A percentile compares a stretch with the other conserved stretches of the same genome.
Conservation (phyloP, 2,329 filamentous ascomycete genomes). For the Delphinella strobiligena region DNA sequence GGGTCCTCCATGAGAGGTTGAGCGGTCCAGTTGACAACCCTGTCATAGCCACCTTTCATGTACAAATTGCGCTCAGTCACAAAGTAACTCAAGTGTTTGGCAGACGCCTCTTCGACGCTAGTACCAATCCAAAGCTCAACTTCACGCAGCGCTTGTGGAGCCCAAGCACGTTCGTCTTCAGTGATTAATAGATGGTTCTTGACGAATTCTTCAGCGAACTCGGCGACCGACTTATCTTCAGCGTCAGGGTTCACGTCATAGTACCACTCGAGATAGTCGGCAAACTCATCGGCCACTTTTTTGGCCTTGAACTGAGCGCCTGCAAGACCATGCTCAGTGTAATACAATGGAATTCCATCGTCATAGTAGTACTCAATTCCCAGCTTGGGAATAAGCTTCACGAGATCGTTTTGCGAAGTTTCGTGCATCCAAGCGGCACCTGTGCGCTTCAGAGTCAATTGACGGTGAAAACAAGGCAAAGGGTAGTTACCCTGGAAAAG, state of each 20-base stretch:
- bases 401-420: slow-evolving; percentile 32
- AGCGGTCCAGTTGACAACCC: slow-evolving; percentile 30
- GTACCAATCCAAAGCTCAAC: slow-evolving; percentile 34
- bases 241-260: slow-evolving; percentile 29
- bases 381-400: slow-evolving; percentile 30
- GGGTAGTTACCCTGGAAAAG: not conserved
- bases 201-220: slow-evolving; percentile 30
- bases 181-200: slow-evolving; percentile 29
- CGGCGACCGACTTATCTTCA: slow-evolving; percentile 27
- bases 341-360: slow-evolving; percentile 30
- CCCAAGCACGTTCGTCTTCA: slow-evolving; percentile 30
- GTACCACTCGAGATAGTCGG: slow-evolving; percentile 30
- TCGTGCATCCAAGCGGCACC: slow-evolving; percentile 35
- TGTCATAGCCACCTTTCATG: slow-evolving; percentile 35
- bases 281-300: slow-evolving; percentile 34
- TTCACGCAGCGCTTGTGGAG: slow-evolving; percentile 31
- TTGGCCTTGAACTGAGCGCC: slow-evolving; percentile 35
- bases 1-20: slow-evolving; percentile 23
- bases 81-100: slow-evolving; percentile 32
- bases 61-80: slow-evolving; percentile 33
- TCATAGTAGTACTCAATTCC: slow-evolving; percentile 34
- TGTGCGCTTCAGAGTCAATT: slow-evolving; percentile 10
- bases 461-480: not conserved
- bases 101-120: slow-evolving; percentile 28
- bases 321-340: slow-evolving; percentile 29